Evolutionary conservation across 306 rosid species (phyloP).

Genomic region (Vigna trinervia): DNA sequence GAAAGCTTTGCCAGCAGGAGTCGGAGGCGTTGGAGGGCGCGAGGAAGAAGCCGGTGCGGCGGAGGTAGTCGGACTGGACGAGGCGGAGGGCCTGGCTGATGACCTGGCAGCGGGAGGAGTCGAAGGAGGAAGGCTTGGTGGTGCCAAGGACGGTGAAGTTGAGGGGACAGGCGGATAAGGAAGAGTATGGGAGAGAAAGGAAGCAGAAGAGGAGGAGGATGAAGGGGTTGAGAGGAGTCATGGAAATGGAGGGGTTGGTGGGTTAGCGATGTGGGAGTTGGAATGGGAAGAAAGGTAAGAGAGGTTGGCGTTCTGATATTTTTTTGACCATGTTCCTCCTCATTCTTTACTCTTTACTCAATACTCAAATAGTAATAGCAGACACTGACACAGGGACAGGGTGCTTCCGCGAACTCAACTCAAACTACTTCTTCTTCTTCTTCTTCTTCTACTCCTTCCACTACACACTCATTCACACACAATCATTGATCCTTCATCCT

Average conservation of each 20-base stretch:
- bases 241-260: slow-evolving; percentile 1
- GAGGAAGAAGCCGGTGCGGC: slow-evolving; percentile 54
- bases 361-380: not conserved
- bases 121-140: slow-evolving; percentile 30
- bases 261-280: not conserved
- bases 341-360: too few relatives aligned
- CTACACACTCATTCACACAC: not conserved
- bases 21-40: slow-evolving; percentile 40
- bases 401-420: slow-evolving; percentile 21
- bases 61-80: slow-evolving; percentile 68
- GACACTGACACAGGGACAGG: not conserved
- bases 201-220: not conserved
- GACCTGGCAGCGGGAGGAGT: slow-evolving; percentile 55
- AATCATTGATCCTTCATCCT: not conserved
- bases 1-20: slow-evolving; percentile 42
- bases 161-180: slow-evolving; percentile 65
- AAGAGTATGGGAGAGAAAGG: not conserved
- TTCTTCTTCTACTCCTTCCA: not conserved
- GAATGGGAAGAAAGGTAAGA: not conserved
- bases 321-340: not conserved
- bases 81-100: slow-evolving; percentile 63
- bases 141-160: slow-evolving; percentile 66
- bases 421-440: not conserved
- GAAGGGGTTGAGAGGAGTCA: not conserved
- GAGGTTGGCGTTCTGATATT: not conserved